Percentiles rank a stretch among this genome's conserved stretches.
Conservation (phyloP, 2,329 filamentous ascomycete genomes). For the Aureobasidium sp. region DNA sequence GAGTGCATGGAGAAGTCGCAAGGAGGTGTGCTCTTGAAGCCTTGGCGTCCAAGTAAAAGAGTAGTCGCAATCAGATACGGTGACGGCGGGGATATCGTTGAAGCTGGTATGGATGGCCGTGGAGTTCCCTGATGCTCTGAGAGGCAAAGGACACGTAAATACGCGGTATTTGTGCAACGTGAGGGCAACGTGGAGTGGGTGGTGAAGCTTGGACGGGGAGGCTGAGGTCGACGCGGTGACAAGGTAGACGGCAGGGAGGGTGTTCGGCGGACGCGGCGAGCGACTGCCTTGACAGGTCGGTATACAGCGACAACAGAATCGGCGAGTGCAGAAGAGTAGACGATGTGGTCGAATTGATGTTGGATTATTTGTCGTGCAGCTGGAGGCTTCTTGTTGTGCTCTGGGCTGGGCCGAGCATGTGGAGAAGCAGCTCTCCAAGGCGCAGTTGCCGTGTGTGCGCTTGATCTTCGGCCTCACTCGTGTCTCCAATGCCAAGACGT, state of each 20-base stretch:
- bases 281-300: background rate
- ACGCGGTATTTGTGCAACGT: background rate
- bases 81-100: no score
- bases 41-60: background rate
- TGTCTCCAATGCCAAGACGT: constrained; percentile 1
- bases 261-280: background rate
- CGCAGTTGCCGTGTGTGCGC: background rate
- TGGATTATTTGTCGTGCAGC: background rate
- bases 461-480: background rate
- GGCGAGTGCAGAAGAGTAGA: background rate
- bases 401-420: background rate
- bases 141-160: constrained; percentile 2
- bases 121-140: background rate
- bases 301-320: background rate
- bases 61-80: background rate
- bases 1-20: constrained; percentile 3
- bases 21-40: background rate
- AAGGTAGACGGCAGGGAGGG: background rate
- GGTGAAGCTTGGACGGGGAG: constrained; percentile 7
- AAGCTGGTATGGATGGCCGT: background rate
- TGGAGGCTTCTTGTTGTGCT: constrained; percentile 2
- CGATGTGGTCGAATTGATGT: background rate
- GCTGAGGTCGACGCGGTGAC: constrained; percentile 8
- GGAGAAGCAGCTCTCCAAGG: constrained; percentile 2
- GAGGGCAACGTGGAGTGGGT: background rate